phyloP scores from a whole-genome alignment of 1,284 basidiomycete genomes.

The Tremellales sp. region DNA sequence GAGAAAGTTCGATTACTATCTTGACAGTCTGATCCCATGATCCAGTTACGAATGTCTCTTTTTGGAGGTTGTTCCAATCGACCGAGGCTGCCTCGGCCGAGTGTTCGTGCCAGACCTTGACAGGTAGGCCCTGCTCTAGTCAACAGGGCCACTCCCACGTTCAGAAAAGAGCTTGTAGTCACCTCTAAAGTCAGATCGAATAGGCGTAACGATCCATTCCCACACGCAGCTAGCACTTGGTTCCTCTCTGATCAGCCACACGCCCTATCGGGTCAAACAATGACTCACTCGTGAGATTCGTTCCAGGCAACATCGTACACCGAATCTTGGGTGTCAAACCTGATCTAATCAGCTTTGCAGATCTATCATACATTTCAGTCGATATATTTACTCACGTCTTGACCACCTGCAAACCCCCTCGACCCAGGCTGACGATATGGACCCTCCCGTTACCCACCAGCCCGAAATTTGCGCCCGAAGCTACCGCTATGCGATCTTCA shows the following conservation, averaged over 20 bases:
- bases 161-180: constrained; percentile 4
- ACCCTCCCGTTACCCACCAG: constrained; percentile 89
- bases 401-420: constrained; percentile 57
- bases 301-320: constrained; percentile 91
- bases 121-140: constrained; percentile 56
- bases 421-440: constrained; percentile 61
- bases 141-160: not conserved
- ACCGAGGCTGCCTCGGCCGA: constrained; percentile 87
- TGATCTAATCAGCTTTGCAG: constrained; percentile 42
- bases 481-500: constrained; percentile 72
- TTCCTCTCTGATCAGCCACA: constrained; percentile 45
- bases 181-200: constrained; percentile 90
- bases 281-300: constrained; percentile 76
- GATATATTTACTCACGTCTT: constrained; percentile 57
- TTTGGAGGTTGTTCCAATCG: constrained; percentile 94
- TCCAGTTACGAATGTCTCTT: constrained; percentile 79
- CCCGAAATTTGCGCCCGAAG: constrained; percentile 90
- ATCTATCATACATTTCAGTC: not conserved
- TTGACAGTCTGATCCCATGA: constrained; percentile 93
- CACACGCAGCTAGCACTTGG: constrained; percentile 81
- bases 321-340: constrained; percentile 91
- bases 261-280: constrained; percentile 4
- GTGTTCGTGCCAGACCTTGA: constrained; percentile 91
- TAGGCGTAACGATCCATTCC: constrained; percentile 84
- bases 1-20: constrained; percentile 54